Evolutionary conservation across 805 yeast species (phyloP).

Genomic region (Starmerella sp.): DNA sequence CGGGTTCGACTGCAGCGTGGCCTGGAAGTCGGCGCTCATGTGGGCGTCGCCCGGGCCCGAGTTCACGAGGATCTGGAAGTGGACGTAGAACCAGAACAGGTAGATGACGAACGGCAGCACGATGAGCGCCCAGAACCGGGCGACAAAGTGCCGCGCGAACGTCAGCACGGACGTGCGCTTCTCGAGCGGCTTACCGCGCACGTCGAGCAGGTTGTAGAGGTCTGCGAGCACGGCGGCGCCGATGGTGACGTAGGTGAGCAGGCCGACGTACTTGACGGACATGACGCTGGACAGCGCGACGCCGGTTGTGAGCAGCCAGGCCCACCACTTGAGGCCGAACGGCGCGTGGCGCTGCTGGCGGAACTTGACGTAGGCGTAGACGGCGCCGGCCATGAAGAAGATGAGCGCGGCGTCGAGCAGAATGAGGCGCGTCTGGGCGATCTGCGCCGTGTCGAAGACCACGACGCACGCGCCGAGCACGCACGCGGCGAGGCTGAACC

Average conservation of each 20-base stretch:
- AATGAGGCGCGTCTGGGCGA: slow-evolving; percentile 79
- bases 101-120: slow-evolving; percentile 62
- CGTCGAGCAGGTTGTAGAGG: slow-evolving; percentile 45
- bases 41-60: slow-evolving; percentile 92
- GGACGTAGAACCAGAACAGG: slow-evolving; percentile 63
- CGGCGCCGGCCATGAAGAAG: slow-evolving; percentile 77
- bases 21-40: slow-evolving; percentile 82
- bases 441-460: slow-evolving; percentile 67
- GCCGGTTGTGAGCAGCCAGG: slow-evolving; percentile 80
- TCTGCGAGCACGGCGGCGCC: slow-evolving; percentile 86
- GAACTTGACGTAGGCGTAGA: slow-evolving; percentile 60
- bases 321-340: slow-evolving; percentile 85
- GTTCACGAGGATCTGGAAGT: slow-evolving; percentile 60
- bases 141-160: slow-evolving; percentile 50
- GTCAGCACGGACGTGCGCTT: slow-evolving; percentile 24
- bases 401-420: slow-evolving; percentile 83
- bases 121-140: slow-evolving; percentile 56
- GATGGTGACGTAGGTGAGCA: slow-evolving; percentile 74
- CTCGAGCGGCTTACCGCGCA: slow-evolving; percentile 51
- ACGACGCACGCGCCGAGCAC: slow-evolving; percentile 55
- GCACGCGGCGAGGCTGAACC: slow-evolving; percentile 64
- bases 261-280: slow-evolving; percentile 94
- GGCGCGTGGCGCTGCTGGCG: slow-evolving; percentile 50
- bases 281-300: slow-evolving; percentile 78
- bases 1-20: slow-evolving; percentile 59